phyloP scores from a whole-genome alignment of 1,139 yeast species.

The Candida glucosophila region DNA sequence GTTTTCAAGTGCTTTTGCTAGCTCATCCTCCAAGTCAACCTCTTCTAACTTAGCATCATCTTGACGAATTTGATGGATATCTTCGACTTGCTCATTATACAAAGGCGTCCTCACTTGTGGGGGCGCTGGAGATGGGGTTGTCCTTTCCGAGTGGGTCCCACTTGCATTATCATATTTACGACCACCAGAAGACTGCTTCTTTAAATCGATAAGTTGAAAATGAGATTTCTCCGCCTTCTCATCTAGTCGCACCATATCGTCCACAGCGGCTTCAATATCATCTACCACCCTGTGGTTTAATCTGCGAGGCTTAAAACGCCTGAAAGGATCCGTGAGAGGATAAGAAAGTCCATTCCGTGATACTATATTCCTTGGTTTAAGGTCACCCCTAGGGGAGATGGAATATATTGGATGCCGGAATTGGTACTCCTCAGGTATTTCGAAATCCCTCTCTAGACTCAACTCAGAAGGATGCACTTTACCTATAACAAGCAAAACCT shows the following conservation, averaged over 20 bases:
- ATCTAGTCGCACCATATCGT: constrained; percentile 66
- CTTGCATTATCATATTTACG: constrained; percentile 11
- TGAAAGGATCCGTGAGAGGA: constrained; percentile 47
- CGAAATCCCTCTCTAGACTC: constrained; percentile 32
- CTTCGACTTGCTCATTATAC: constrained; percentile 29
- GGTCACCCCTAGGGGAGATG: constrained; percentile 30
- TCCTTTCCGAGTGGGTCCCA: constrained; percentile 17
- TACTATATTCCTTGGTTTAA: constrained; percentile 35
- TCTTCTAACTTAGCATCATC: constrained; percentile 17
- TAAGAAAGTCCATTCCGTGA: constrained; percentile 77
- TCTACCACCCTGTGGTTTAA: constrained; percentile 45
- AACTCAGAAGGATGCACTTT: constrained; percentile 41
- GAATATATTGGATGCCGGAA: constrained; percentile 40
- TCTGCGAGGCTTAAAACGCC: constrained; percentile 44
- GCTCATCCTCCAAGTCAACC: constrained; percentile 30
- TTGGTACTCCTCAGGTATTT: constrained; percentile 28
- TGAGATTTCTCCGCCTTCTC: constrained; percentile 77
- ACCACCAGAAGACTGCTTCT: constrained; percentile 7
- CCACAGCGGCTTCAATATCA: constrained; percentile 70
- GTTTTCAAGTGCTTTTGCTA: constrained; percentile 30
- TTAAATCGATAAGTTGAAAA: constrained; percentile 66
- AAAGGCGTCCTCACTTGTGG: too few species aligned
- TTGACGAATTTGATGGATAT: constrained; percentile 13
- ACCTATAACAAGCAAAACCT: constrained; percentile 71
- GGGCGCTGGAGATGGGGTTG: constrained; percentile 9